Base-by-base conservation (phyloP, 345 rosid species). In the Sisymbrium altissimum region DNA sequence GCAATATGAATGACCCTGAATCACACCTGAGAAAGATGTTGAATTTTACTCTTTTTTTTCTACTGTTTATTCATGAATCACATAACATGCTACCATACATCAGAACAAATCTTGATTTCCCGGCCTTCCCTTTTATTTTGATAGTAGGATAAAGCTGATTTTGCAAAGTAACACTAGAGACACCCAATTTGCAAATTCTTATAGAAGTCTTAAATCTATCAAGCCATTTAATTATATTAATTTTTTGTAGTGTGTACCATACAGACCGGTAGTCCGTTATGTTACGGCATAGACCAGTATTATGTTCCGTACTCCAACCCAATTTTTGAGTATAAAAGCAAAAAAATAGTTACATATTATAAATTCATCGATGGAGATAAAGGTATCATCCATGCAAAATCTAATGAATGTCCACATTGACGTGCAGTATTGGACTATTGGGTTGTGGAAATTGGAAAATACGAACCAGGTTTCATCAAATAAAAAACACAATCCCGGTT, bases 41-140 rank as follows among this genome's bases (percentile, higher is more conserved):
- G 64, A 9, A 5, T 5, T 17, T 25, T 13, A 53, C 33, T n/a
- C 3, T 23, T 48, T 38, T 4, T 0, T 1, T 27, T 38, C 7
- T 38, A 27, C 11, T 54, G 15, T 7, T 41, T 54, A 4, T n/a
- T 54, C 27, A 21, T 53, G 10, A 41, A 44, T 35, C 65, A 15
- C 30, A 45, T 73, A 64, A 44, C 66, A 65, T 73, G 71, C 23
- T 56, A 4, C n/a, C 17, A 56, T 12, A 27, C 32, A 36, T 56
- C 19, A 23, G 21, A 21, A 21, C 57, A 43, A 32, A 18, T 4
- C 32, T 23, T 53, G 18, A 6, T 18, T 17, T 39, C 61, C 29
- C 0, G 54, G 33, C 8, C 41, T 53, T 1, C 13, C 5, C 1
- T 40, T 62, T 40, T 30, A 23, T 23, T 23, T 23, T 23, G 25